Conservation (phyloP, 2,329 filamentous ascomycete genomes). For the Colletotrichum sp. region DNA sequence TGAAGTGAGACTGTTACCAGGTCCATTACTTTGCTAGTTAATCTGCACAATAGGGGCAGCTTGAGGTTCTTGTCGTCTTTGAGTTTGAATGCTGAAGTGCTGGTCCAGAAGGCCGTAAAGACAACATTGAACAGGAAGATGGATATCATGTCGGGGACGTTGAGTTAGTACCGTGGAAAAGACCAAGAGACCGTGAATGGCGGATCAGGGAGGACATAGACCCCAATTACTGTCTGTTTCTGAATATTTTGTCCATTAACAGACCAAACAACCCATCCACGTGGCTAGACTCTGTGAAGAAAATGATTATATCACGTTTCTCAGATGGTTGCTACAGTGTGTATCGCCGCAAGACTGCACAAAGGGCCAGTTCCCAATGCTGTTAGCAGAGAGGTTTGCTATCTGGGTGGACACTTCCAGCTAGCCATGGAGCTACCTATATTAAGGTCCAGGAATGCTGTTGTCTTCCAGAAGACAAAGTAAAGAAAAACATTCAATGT, state of each 20-base stretch:
- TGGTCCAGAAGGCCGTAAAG: not conserved
- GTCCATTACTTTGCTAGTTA: not conserved
- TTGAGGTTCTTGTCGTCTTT: not conserved
- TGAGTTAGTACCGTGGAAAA: not conserved
- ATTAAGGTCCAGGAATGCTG: too few relatives aligned
- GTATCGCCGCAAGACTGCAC: not conserved
- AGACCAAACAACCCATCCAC: accelerated
- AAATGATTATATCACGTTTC: not conserved
- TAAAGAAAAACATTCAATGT: too few relatives aligned
- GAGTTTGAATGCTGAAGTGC: not conserved
- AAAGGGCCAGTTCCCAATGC: not conserved
- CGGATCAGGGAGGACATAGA: not conserved
- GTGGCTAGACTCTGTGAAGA: accelerated
- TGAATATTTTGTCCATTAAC: not conserved
- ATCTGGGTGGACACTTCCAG: too few relatives aligned
- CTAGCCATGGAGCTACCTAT: too few relatives aligned
- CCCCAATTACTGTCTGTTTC: too few relatives aligned
- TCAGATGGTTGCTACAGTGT: not conserved
- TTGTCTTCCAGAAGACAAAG: too few relatives aligned
- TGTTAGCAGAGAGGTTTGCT: too few relatives aligned
- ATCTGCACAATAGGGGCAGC: not conserved
- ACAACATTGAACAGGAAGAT: not conserved
- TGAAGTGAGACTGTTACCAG: accelerated
- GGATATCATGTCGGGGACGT: not conserved
- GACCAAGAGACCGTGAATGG: not conserved